Percentiles rank a stretch among this genome's conserved stretches.
Evolutionary conservation across 2,329 filamentous ascomycete genomes (phyloP).

Genomic region (Botrytis cinerea): DNA sequence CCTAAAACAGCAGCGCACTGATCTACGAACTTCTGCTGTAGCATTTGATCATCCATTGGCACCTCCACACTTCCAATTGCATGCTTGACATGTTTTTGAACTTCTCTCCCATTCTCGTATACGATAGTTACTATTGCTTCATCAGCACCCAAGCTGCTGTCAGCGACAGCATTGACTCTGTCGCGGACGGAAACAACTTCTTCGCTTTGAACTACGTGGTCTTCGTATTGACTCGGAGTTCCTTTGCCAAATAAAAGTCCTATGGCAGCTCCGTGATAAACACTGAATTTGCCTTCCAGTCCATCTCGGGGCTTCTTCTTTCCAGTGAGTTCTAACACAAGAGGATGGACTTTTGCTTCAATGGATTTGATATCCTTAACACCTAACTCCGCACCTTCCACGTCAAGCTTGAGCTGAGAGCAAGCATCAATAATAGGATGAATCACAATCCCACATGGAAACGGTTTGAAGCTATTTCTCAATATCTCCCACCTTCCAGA

Average conservation of each 20-base stretch:
- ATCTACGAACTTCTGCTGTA: constrained; percentile 53
- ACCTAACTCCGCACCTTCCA: constrained; percentile 39
- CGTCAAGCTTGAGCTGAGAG: constrained; percentile 49
- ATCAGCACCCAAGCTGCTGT: constrained; percentile 46
- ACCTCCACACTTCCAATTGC: constrained; percentile 53
- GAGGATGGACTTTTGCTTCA: constrained; percentile 50
- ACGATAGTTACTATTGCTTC: constrained; percentile 46
- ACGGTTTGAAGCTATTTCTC: constrained; percentile 58
- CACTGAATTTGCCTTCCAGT: constrained; percentile 56
- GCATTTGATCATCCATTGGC: constrained; percentile 49
- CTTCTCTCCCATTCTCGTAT: constrained; percentile 43
- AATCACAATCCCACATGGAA: constrained; percentile 58
- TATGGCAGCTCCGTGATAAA: constrained; percentile 55
- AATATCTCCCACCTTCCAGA: constrained; percentile 51
- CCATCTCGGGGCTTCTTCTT: constrained; percentile 52
- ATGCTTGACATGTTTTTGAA: constrained; percentile 51
- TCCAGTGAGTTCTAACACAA: constrained; percentile 55
- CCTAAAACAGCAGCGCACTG: constrained; percentile 50
- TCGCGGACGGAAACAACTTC: constrained; percentile 48
- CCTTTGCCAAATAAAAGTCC: constrained; percentile 53
- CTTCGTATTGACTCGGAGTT: constrained; percentile 53
- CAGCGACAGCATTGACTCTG: constrained; percentile 48
- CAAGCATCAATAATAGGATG: constrained; percentile 57
- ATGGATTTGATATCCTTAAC: constrained; percentile 45
- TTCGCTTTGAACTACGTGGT: constrained; percentile 48